Percentiles rank a stretch among this genome's conserved stretches.
Conservation (phyloP, 2,329 filamentous ascomycete species). For the Exserohilum turcica region DNA sequence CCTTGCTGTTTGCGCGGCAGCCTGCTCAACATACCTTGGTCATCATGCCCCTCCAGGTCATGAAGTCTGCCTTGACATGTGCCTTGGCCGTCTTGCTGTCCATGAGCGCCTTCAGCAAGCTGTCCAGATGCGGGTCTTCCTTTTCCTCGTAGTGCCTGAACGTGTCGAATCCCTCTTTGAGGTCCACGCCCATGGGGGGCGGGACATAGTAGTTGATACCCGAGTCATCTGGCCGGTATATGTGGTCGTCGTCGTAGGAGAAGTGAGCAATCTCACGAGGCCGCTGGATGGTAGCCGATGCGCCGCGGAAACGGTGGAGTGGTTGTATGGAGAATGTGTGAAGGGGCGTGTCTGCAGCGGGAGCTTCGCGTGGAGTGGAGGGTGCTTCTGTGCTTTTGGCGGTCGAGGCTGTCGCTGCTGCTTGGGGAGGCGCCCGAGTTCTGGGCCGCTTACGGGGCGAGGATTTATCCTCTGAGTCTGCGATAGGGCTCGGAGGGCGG, state of each 20-base stretch:
- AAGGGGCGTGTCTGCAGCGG: not conserved
- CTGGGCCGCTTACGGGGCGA: constrained; percentile 40
- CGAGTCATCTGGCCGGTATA: constrained; percentile 75
- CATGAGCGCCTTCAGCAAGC: constrained; percentile 76
- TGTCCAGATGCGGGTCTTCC: constrained; percentile 84
- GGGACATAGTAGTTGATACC: constrained; percentile 90
- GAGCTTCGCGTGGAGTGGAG: not conserved
- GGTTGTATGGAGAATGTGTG: constrained; percentile 39
- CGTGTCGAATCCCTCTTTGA: constrained; percentile 79
- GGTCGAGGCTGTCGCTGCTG: constrained; percentile 10
- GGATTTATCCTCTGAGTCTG: constrained; percentile 20
- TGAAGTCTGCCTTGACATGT: constrained; percentile 68
- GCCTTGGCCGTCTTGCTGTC: constrained; percentile 69
- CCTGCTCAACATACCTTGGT: constrained; percentile 71
- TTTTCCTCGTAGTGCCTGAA: constrained; percentile 85
- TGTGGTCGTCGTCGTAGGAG: constrained; percentile 85
- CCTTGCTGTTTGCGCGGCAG: constrained; percentile 7
- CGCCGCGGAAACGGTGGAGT: constrained; percentile 40
- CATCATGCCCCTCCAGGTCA: constrained; percentile 99
- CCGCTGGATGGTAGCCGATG: constrained; percentile 43
- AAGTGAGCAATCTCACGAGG: constrained; percentile 86
- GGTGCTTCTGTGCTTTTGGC: not conserved
- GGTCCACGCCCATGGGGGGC: constrained; percentile 69
- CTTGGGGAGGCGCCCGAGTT: constrained; percentile 41
- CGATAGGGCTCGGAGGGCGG: constrained; percentile 8